phyloP scores from a whole-genome alignment of 805 yeast genomes.

The Sugiyamaella valdiviana region DNA sequence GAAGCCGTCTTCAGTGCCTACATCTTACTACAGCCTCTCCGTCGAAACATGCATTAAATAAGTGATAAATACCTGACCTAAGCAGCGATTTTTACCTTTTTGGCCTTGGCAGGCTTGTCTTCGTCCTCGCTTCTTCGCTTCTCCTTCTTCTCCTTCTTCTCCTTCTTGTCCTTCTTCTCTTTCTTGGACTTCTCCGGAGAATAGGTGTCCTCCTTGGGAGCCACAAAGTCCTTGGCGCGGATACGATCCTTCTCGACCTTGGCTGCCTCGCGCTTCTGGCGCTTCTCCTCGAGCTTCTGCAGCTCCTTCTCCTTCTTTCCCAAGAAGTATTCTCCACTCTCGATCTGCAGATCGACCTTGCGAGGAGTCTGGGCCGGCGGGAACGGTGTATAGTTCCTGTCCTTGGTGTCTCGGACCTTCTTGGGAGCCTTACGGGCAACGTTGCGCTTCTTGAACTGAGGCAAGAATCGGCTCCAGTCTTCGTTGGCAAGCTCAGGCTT shows the following conservation, averaged over 20 bases:
- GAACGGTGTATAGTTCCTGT: conserved; percentile 93
- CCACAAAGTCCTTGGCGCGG: conserved; percentile 70
- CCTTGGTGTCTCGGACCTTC: conserved; percentile 58
- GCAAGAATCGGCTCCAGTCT: conserved; percentile 95
- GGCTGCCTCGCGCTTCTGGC: conserved; percentile 67
- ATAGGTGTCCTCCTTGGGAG: conserved; percentile 72
- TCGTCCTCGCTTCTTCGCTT: conserved; percentile 3
- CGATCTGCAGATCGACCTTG: conserved; percentile 94
- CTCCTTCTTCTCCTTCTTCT: conserved; percentile 8
- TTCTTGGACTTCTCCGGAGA: conserved; percentile 34
- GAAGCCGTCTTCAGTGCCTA: not conserved
- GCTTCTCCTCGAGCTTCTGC: conserved; percentile 67
- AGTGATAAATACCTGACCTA: not conserved
- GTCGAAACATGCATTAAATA: not conserved
- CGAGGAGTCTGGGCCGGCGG: conserved; percentile 97
- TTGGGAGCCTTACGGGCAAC: conserved; percentile 89
- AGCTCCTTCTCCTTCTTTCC: conserved; percentile 75
- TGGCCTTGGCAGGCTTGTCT: not conserved
- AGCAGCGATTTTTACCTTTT: not conserved
- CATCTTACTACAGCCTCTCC: not conserved
- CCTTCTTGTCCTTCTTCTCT: conserved; percentile 16
- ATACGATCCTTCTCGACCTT: conserved; percentile 60
- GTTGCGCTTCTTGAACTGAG: conserved; percentile 92
- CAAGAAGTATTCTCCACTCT: conserved; percentile 96
- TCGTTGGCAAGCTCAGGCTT: conserved; percentile 93